Evolutionary conservation across 1,284 basidiomycete species (phyloP).

Genomic region (Hymenochaete sp.): DNA sequence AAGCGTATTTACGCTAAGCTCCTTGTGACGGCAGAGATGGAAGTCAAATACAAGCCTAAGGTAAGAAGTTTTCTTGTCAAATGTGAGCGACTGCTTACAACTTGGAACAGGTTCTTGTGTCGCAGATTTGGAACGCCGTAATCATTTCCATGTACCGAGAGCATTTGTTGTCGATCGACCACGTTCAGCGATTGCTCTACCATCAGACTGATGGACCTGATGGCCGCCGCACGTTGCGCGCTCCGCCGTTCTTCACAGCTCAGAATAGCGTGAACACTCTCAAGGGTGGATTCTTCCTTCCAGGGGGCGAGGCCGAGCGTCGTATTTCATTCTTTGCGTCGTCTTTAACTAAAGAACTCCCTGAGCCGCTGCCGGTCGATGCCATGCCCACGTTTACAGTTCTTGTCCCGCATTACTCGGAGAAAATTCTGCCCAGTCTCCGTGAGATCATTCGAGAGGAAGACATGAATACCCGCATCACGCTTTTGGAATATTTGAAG

Average conservation of each 20-base stretch:
- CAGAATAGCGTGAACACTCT: slow-evolving; percentile 72
- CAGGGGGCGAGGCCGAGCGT: slow-evolving; percentile 89
- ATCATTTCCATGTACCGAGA: slow-evolving; percentile 99
- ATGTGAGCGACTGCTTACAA: too few relatives aligned
- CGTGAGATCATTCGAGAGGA: slow-evolving; percentile 96
- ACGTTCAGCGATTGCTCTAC: slow-evolving; percentile 89
- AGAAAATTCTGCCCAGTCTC: slow-evolving; percentile 90
- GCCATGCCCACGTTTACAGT: slow-evolving; percentile 98
- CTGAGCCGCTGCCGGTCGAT: slow-evolving; percentile 88
- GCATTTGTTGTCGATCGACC: slow-evolving; percentile 89
- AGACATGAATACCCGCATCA: slow-evolving; percentile 92
- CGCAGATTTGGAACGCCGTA: slow-evolving; percentile 96
- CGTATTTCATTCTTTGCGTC: slow-evolving; percentile 97
- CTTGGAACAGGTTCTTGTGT: too few relatives aligned
- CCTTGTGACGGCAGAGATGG: slow-evolving; percentile 89
- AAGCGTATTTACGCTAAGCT: slow-evolving; percentile 96
- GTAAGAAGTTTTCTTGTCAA: too few relatives aligned
- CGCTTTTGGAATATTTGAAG: slow-evolving; percentile 93
- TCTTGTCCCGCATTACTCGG: slow-evolving; percentile 92
- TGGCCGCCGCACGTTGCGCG: slow-evolving; percentile 82
- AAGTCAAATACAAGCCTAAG: slow-evolving; percentile 97
- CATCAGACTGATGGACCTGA: slow-evolving; percentile 86
- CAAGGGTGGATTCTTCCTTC: slow-evolving; percentile 80
- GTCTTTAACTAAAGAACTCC: slow-evolving; percentile 86
- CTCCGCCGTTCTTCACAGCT: slow-evolving; percentile 92